phyloP scores from a whole-genome alignment of 306 rosid species.

The Lagenaria siceraria region DNA sequence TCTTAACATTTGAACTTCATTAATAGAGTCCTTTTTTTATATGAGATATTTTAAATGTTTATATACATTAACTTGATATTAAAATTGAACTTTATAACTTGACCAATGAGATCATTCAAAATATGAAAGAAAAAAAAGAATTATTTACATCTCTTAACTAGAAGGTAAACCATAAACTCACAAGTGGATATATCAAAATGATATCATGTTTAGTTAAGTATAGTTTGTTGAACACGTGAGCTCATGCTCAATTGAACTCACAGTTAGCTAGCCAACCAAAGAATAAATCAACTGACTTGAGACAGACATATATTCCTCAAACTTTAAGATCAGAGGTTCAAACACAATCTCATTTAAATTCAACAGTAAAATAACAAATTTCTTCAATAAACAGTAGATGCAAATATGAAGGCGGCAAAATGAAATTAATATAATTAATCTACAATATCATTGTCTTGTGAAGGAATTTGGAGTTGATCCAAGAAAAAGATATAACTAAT shows the following conservation, averaged over 20 bases:
- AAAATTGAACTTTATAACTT: too few species aligned
- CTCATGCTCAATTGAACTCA: not conserved
- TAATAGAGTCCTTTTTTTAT: too few species aligned
- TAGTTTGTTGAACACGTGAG: too few species aligned
- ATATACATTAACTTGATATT: too few species aligned
- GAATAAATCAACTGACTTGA: not conserved
- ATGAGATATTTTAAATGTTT: not conserved
- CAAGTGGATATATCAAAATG: not conserved
- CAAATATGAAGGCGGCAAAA: not conserved
- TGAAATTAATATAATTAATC: not conserved
- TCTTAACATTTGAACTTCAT: not conserved
- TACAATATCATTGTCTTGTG: not conserved
- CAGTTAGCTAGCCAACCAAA: not conserved
- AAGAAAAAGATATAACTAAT: not conserved
- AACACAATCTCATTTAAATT: not conserved
- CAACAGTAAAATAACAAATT: not conserved
- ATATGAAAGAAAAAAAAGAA: too few species aligned
- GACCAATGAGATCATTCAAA: not conserved
- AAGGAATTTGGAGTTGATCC: not conserved
- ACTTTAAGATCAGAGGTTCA: not conserved
- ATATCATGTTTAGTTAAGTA: not conserved
- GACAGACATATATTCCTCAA: too few species aligned
- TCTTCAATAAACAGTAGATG: not conserved
- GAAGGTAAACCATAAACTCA: too few species aligned
- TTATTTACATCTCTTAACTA: too few species aligned